phyloP scores from a whole-genome alignment of 305 asterid species.

The Striga hermonthica region DNA sequence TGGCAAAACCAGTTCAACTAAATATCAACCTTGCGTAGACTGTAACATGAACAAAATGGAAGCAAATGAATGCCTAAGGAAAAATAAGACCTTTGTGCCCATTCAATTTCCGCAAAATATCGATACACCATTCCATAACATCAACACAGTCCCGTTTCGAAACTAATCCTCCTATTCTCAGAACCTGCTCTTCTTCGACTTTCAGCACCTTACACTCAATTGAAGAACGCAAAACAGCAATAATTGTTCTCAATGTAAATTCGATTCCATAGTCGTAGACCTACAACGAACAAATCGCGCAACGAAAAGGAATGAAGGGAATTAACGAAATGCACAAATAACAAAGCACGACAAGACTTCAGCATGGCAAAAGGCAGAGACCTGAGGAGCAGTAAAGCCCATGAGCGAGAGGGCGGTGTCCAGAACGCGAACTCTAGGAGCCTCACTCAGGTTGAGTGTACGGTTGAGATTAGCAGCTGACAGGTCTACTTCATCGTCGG shows the following conservation, averaged over 20 bases:
- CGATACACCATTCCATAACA: slow-evolving; percentile 49
- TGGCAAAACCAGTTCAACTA: too few relatives aligned
- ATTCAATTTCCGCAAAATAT: slow-evolving; percentile 42
- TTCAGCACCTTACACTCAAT: slow-evolving; percentile 49
- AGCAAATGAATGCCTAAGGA: slow-evolving; percentile 4
- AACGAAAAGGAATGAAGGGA: neutral
- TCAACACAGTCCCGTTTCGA: slow-evolving; percentile 39
- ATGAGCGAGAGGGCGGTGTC: slow-evolving; percentile 73
- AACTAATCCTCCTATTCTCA: slow-evolving; percentile 58
- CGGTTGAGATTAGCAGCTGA: slow-evolving; percentile 52
- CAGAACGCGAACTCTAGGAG: slow-evolving; percentile 49
- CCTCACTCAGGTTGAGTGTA: slow-evolving; percentile 55
- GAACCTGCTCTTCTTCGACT: slow-evolving; percentile 36
- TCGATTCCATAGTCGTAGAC: slow-evolving; percentile 57
- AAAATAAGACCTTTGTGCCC: slow-evolving; percentile 44
- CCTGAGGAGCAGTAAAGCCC: slow-evolving; percentile 82
- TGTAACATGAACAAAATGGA: neutral
- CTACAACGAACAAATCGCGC: slow-evolving; percentile 34
- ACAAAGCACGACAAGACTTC: slow-evolving; percentile 13
- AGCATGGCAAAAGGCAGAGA: slow-evolving; percentile 24
- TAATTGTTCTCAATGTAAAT: slow-evolving; percentile 46
- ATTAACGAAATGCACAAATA: neutral
- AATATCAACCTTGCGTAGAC: neutral
- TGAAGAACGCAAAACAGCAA: slow-evolving; percentile 59
- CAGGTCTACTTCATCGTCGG: slow-evolving; percentile 32